Evolutionary conservation across 352 stramenopile genomes (phyloP).

Genomic region (Phytophthora sojae): DNA sequence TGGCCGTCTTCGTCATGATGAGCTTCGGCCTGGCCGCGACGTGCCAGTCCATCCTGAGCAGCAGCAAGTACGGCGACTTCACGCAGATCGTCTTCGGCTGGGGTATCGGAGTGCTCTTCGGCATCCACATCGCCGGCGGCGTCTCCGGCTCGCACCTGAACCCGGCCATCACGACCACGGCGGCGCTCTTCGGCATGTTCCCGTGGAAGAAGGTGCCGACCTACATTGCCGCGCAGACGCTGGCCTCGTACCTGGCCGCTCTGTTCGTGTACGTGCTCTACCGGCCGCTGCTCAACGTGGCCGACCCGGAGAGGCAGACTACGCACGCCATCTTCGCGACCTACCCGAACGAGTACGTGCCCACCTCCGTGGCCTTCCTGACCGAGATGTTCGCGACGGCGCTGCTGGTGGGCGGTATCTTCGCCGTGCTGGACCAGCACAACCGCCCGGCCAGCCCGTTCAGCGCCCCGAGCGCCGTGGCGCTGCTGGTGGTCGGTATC

Average conservation of each 20-base stretch:
- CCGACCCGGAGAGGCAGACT: conserved; percentile 50
- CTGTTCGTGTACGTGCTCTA: conserved; percentile 62
- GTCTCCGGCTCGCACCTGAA: conserved; percentile 59
- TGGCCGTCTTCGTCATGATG: conserved; percentile 54
- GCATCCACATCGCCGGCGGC: conserved; percentile 51
- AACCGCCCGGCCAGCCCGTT: conserved; percentile 53
- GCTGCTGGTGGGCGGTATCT: conserved; percentile 57
- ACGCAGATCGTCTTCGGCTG: conserved; percentile 50
- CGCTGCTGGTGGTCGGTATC: conserved; percentile 60
- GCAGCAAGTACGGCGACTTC: conserved; percentile 40
- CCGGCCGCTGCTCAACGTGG: conserved; percentile 50
- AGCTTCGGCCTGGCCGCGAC: conserved; percentile 44
- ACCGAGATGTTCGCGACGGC: conserved; percentile 60
- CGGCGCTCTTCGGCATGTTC: conserved; percentile 41
- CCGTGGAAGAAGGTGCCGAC: conserved; percentile 60
- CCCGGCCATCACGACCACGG: conserved; percentile 44
- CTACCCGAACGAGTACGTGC: conserved; percentile 53
- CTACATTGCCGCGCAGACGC: conserved; percentile 53
- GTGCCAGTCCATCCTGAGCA: conserved; percentile 44
- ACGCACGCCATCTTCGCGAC: conserved; percentile 59
- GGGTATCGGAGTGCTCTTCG: conserved; percentile 58
- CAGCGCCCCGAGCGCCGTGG: conserved; percentile 43
- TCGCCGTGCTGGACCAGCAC: conserved; percentile 54
- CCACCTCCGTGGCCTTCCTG: conserved; percentile 50
- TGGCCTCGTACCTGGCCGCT: conserved; percentile 56